Conservation (phyloP, 805 yeast species). For the Suhomyces xylopsoci region DNA sequence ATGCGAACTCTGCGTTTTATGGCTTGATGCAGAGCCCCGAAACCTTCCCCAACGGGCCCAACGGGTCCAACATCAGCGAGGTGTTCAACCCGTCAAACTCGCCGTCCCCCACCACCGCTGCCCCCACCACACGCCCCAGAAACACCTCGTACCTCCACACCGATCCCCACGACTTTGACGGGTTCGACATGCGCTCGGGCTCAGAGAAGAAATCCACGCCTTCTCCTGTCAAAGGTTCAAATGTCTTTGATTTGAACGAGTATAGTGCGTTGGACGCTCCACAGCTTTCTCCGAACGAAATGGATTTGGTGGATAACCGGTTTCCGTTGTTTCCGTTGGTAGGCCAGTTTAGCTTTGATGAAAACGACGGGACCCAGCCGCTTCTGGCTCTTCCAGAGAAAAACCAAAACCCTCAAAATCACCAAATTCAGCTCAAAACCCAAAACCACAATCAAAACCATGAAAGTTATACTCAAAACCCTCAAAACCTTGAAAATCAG, state of each 20-base stretch:
- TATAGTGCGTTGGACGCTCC: background rate
- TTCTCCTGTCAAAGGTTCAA: background rate
- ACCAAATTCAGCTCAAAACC: too few relatives aligned
- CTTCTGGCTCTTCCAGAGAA: conserved; percentile 25
- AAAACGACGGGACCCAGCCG: conserved; percentile 29
- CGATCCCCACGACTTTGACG: background rate
- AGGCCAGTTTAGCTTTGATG: conserved; percentile 36
- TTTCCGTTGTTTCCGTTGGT: conserved; percentile 44
- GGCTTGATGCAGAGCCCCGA: conserved; percentile 22
- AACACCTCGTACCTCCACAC: conserved; percentile 3
- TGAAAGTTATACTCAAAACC: too few relatives aligned
- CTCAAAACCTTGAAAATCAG: too few relatives aligned
- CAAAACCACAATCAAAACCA: too few relatives aligned
- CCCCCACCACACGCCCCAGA: background rate
- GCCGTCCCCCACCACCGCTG: conserved; percentile 4
- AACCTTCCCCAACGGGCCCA: background rate
- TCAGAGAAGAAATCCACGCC: background rate
- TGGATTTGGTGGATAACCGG: conserved; percentile 32
- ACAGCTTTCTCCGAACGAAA: conserved; percentile 11
- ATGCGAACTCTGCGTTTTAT: conserved; percentile 26
- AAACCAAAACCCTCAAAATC: background rate
- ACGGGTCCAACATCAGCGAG: background rate
- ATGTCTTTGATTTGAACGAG: conserved; percentile 1
- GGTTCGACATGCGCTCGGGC: background rate
- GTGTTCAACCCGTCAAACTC: conserved; percentile 3